phyloP scores from a whole-genome alignment of 768 basidiomycete genomes.

The Coprinellus aureogranulatus region DNA sequence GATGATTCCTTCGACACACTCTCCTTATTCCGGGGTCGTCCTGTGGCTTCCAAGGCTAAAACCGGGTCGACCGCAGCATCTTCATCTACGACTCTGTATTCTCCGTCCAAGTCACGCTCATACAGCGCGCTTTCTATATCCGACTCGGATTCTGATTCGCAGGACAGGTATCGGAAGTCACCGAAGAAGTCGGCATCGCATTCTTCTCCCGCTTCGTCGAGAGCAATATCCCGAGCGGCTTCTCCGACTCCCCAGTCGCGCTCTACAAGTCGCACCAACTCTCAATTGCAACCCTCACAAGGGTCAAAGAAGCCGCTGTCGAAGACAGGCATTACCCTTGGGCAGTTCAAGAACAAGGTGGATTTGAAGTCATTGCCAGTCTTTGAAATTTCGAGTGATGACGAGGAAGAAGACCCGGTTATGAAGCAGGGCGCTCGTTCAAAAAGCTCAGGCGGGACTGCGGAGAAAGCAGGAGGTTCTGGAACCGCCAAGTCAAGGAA shows the following conservation, averaged over 20 bases:
- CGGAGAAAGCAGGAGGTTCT: no score
- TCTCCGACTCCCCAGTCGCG: background rate
- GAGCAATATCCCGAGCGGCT: background rate
- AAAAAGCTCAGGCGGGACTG: no score
- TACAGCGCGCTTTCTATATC: background rate
- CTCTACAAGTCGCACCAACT: background rate
- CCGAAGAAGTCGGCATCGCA: slow-evolving; percentile 13
- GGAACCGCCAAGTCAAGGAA: background rate
- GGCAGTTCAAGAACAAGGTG: background rate
- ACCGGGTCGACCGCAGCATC: background rate
- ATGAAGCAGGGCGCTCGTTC: no score
- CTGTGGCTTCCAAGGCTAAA: background rate
- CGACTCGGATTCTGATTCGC: background rate
- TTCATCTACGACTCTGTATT: background rate
- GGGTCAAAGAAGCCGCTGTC: background rate
- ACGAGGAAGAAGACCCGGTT: slow-evolving; percentile 1
- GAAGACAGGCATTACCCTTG: background rate
- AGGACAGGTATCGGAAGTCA: slow-evolving; percentile 6
- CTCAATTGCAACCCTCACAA: background rate
- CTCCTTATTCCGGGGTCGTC: background rate
- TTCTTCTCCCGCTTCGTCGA: background rate
- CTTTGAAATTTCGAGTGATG: slow-evolving; percentile 5
- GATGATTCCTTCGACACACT: background rate
- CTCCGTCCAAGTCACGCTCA: background rate
- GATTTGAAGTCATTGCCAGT: slow-evolving; percentile 1